Base-by-base conservation (phyloP, 106 monocot genomes). In the Platanthera guangdongensis region DNA sequence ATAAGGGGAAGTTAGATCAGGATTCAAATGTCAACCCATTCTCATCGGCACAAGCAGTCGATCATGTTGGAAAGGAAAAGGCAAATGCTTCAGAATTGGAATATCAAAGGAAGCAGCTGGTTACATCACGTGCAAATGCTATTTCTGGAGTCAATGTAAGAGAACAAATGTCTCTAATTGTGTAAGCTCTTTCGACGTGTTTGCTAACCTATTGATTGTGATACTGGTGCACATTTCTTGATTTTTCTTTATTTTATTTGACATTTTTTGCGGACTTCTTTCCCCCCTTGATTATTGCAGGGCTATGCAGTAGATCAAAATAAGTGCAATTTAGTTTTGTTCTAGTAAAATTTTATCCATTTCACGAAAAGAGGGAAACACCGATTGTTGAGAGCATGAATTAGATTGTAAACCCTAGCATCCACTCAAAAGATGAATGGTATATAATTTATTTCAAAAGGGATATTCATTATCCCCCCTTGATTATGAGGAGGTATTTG, bases 1-100 rank as follows among this genome's bases (percentile, higher is more conserved):
- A 72, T 22, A 72, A 72, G 72, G 72, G 51, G 10, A 72, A 50
- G 72, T 7, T 72, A 21, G 22, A 72, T 72, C 50, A 50, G 18
- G 50, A 72, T 32, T 72, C 72, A 11, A 50, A 50, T 50, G 22
- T 72, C 7, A 51, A 72, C 19, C 49, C 72, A 51, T 51, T n/a
- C 6, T 72, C 72, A 10, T 72, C 72, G 9, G 21, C 19, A 50
- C 51, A 50, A 51, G 51, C 51, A 19, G 51, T 50, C 50, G 51
- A 51, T 72, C 51, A 72, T 11, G 51, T 51, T 4, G 72, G 50
- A 72, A 46, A 19, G 3, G 4, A 9, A 50, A 72, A 72, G 19
- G 51, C 49, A 72, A 72, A 72, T 51, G 16, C 72, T 72, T 19
- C 72, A 51, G 19, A 9, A 72, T 21, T 72, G 72, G 50, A 50